Percentiles rank a stretch among this genome's conserved stretches.
Evolutionary conservation across 495 filamentous ascomycete species (phyloP).

Genomic region (Friedmanniomyces endolithicus): DNA sequence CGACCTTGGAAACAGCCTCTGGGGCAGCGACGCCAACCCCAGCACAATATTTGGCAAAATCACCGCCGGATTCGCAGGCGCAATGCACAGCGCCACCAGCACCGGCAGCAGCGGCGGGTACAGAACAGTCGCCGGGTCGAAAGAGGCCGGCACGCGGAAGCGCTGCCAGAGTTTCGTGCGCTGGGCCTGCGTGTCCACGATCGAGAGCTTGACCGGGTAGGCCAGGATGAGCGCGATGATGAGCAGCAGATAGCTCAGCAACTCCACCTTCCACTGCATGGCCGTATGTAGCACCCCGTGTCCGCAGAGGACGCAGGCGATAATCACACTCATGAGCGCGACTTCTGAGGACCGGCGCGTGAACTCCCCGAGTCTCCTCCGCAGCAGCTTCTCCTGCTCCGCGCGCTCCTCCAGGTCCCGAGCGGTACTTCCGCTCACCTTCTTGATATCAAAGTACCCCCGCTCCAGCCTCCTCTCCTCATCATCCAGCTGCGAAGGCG

Average conservation of each 20-base stretch:
- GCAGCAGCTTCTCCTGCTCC: conserved; percentile 22
- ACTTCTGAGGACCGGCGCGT: conserved; percentile 26
- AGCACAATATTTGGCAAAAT: conserved; percentile 72
- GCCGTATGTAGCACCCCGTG: conserved; percentile 21
- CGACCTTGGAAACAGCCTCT: conserved; percentile 52
- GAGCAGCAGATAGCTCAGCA: conserved; percentile 26
- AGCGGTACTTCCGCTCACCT: background rate
- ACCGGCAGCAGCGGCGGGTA: conserved; percentile 72
- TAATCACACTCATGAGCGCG: conserved; percentile 22
- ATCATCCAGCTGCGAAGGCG: conserved; percentile 47
- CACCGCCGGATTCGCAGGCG: conserved; percentile 39
- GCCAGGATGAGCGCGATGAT: conserved; percentile 34
- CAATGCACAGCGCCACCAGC: conserved; percentile 65
- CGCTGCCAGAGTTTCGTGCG: conserved; percentile 31
- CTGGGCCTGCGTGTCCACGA: conserved; percentile 12
- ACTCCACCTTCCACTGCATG: conserved; percentile 25
- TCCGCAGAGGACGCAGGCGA: conserved; percentile 21
- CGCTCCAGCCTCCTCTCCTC: conserved; percentile 30
- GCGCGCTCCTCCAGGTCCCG: background rate
- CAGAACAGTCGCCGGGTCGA: conserved; percentile 83
- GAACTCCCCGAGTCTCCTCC: conserved; percentile 27
- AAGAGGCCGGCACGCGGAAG: conserved; percentile 55
- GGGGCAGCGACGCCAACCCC: conserved; percentile 64
- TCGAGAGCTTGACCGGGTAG: conserved; percentile 20
- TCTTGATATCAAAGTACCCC: conserved; percentile 8